Evolutionary conservation across 148 eudicot species (phyloP), one percentile per base, ranked within the genome.

Genomic region (Beta vulgaris): DNA sequence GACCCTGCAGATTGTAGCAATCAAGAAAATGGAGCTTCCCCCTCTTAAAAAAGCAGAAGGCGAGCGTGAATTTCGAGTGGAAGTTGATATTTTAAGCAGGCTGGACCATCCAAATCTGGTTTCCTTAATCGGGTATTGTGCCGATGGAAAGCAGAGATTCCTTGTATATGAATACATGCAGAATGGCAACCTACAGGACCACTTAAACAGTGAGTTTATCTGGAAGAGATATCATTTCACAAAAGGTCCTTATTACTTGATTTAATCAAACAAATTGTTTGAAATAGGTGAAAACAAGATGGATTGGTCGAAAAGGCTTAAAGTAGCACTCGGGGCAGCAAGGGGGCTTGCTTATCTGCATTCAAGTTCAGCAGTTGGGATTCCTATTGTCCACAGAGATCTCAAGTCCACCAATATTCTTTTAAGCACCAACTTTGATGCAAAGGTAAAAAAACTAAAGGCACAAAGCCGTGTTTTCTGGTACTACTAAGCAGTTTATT

Each of bases 381-480:
- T 89, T 84, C 99, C 99, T 34, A 91, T 95, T 54, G 85, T 95
- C 58, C 99, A 95, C 63, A 79, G 99, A 82, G 99, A 95, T 86
- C 90, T 95, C 82, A 95, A 95, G 85, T 92, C 99, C n/a, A 92
- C 96, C 84, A 95, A 95, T 78, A 88, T 95, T 40, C 92, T 92
- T 65, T 77, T 95, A 71, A 78, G 81, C 79, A 76, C 71, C 77
- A 89, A 92, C 76, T 92, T 86, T 67, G 96, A 92, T 76, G 96
- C 97, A 12, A 92, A 92, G 97, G 97, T 91, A 87, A 34, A 71
- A 23, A 18, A 73, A 64, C 57, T 31, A 31, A 72, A n/a, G 35
- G 28, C 64, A 60, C 28, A 69, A 53, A 42, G n/a, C 37, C 31
- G 63, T 46, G 46, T 44, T 69, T 19, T 26, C 34, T n/a, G 57